Evolutionary conservation across 176 grass and related monocot genomes (phyloP).

Genomic region (Raddia distichophylla): DNA sequence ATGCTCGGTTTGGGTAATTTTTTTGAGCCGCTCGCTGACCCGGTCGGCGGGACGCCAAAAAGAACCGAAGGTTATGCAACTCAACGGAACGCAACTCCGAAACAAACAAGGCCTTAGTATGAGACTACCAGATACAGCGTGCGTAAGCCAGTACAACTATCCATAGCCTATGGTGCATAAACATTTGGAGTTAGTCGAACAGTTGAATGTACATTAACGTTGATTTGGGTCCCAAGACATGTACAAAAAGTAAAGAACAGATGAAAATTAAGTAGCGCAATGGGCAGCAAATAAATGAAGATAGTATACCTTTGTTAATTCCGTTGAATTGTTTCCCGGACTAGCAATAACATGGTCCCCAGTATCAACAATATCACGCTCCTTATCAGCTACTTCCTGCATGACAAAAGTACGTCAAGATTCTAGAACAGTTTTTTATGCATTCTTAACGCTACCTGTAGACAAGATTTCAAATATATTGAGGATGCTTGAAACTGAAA

Average conservation of each 20-base stretch:
- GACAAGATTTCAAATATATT: neutral
- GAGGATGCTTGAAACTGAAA: neutral
- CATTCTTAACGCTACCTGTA: neutral
- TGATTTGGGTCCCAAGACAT: conserved; percentile 6
- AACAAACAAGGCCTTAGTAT: neutral
- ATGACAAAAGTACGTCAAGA: neutral
- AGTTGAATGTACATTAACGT: neutral
- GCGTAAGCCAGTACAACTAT: neutral
- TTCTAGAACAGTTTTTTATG: neutral
- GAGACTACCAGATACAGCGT: neutral
- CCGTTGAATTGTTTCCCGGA: neutral
- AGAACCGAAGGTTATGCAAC: too few relatives aligned
- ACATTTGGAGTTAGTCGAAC: neutral
- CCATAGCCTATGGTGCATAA: neutral
- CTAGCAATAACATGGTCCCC: neutral
- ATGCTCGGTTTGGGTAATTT: too few relatives aligned
- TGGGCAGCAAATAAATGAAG: neutral
- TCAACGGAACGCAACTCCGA: too few relatives aligned
- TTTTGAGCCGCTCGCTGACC: too few relatives aligned
- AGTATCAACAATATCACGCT: conserved; percentile 9
- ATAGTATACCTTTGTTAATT: neutral
- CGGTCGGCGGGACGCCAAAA: too few relatives aligned
- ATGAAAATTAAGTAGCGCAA: neutral
- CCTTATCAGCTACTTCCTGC: conserved; percentile 39
- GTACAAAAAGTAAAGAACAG: neutral